phyloP scores from a whole-genome alignment of 306 rosid species.

The Cicer chorassanicum region DNA sequence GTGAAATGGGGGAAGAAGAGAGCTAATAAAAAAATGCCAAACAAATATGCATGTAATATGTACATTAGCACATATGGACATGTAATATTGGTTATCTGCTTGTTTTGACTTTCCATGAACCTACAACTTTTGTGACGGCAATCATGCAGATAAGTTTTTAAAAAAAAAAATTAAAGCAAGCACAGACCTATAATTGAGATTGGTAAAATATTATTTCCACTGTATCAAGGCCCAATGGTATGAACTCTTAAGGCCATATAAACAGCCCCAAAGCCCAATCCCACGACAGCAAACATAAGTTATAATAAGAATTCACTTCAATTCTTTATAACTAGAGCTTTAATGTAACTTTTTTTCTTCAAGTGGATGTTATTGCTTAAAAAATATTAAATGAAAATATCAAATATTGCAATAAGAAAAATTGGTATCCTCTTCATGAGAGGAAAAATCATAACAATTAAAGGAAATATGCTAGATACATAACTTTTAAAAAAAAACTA shows the following conservation, averaged over 20 bases:
- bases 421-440: not conserved
- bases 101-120: constrained; percentile 6
- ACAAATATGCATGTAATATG: not conserved
- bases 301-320: constrained; percentile 8
- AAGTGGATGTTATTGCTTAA: not conserved
- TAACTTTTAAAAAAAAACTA: not conserved
- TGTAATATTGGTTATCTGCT: not conserved
- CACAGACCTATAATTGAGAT: constrained; percentile 13
- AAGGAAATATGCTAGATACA: not conserved
- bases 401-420: constrained; percentile 2
- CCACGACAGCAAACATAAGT: constrained; percentile 3
- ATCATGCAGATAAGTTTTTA: not conserved
- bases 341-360: constrained; percentile 4
- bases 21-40: not conserved
- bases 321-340: not conserved
- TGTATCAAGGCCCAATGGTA: not conserved
- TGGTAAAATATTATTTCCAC: constrained; percentile 11
- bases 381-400: constrained; percentile 16
- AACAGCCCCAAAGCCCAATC: not conserved
- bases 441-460: not conserved
- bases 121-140: not conserved
- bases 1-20: not conserved
- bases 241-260: not conserved
- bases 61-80: constrained; percentile 23
- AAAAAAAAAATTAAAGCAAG: not conserved